Evolutionary conservation across 768 basidiomycete genomes (phyloP), one percentile per base, ranked within the genome.

Genomic region (Panus rudis): DNA sequence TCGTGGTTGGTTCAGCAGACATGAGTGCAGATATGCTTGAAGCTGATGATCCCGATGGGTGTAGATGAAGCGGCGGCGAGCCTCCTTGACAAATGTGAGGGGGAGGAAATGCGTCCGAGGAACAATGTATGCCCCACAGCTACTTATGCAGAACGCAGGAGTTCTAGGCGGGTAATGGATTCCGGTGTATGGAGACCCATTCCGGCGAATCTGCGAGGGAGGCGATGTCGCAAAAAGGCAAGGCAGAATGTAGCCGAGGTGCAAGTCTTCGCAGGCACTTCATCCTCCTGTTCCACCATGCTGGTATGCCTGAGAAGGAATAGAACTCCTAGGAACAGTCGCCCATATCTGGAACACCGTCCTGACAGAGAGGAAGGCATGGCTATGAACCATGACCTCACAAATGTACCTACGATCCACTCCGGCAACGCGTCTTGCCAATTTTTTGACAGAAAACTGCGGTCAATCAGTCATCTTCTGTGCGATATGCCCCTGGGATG

Each of bases 1-100:
- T 34, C 20, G 51, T 56, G 30, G 40, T 38, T 35, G 43, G 37
- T 24, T 49, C 41, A 37, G 52, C 50, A 43, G 52, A 51, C 51
- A 52, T 57, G 43, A 43, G 45, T 31, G 47, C 33, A 48, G 43
- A 22, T 20, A 7, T 22, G 38, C 21, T 7, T 10, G 7, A n/a
- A 39, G 21, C 12, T 7, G n/a, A 14, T 17, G 33, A 20, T 14
- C 7, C 33, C 16, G 33, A 17, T 14, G 7, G 33, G 16, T 35
- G 16, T 14, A 7, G 33, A 17, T 35, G 33, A 35, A 35, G 33
- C 33, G 6, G n/a, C n/a, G n/a, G 16, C 16, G 33, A 35, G 16
- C n/a, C 33, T 35, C 10, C 33, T 6, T 17, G 16, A 20, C n/a
- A n/a, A n/a, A n/a, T n/a, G n/a, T n/a, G 16, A 17, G 21, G 33